Evolutionary conservation across 2,329 filamentous ascomycete genomes (phyloP), one percentile per base, ranked within the genome.

Genomic region (Elsinoe ampelina): DNA sequence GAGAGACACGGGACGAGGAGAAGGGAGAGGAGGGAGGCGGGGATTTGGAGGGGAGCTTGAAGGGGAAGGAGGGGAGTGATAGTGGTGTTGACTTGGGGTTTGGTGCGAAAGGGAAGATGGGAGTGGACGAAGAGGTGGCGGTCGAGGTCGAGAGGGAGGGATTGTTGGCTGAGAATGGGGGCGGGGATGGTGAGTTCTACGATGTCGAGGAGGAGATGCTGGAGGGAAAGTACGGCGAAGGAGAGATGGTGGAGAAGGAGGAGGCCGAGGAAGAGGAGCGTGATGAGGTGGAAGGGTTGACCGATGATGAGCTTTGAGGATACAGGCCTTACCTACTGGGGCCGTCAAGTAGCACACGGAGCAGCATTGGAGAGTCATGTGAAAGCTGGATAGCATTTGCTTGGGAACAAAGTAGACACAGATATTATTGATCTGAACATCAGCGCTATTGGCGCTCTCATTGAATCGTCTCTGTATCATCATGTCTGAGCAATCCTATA

Each of bases 201-300:
- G 48, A 52, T 38, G 48, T 52, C 5, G 48, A 52, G 48, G 15
- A 17, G 30, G 30, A 52, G 32, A 52, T 52, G 48, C 11, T 38
- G 48, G 48, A 52, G 32, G 41, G 41, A 11, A 17, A 17, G 15
- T 43, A 43, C 22, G 48, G 48, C 2, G 48, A 52, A 12, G 48
- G 48, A 13, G 48, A 52, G 8, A 36, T 52, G 48, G 19, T 52
- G 2, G 48, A 52, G 32, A 38, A 38, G 34, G 48, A 52, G 34
- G 48, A 52, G 48, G 17, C 22, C 13, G 48, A 52, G 15, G 48
- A 35, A 10, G 48, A 39, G 32, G 15, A 38, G 48, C 17, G 13
- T 34, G 15, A 20, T 19, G 48, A 52, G 13, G 30, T 35, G 48
- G 11, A 15, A 34, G 45, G 34, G 6, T 34, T 15, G 45, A 50